phyloP scores from a whole-genome alignment of 805 yeast genomes.

The Saturnispora mendoncae region DNA sequence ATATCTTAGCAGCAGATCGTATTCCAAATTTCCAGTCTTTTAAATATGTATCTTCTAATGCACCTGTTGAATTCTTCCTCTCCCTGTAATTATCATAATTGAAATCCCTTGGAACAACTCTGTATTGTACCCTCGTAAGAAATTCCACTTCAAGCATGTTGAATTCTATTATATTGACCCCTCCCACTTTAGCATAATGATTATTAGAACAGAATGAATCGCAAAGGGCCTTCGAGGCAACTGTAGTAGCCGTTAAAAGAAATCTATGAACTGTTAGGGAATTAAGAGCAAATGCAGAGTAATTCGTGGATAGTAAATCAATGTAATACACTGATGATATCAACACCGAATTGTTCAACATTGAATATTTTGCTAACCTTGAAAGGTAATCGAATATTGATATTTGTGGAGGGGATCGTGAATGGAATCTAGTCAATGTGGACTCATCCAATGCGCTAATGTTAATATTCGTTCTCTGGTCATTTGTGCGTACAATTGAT shows the following conservation, averaged over 20 bases:
- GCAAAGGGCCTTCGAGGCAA: constrained; percentile 84
- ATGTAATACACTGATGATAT: constrained; percentile 82
- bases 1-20: constrained; percentile 30
- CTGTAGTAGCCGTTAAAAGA: constrained; percentile 79
- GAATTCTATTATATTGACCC: constrained; percentile 72
- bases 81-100: constrained; percentile 26
- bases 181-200: constrained; percentile 95
- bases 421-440: constrained; percentile 79
- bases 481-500: constrained; percentile 69
- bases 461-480: constrained; percentile 30
- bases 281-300: constrained; percentile 72
- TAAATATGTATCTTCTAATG: constrained; percentile 16
- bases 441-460: constrained; percentile 27
- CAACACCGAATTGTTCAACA: constrained; percentile 74
- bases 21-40: constrained; percentile 22
- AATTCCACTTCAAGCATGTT: constrained; percentile 87
- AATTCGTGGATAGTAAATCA: constrained; percentile 71
- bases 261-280: constrained; percentile 92
- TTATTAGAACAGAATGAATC: constrained; percentile 90
- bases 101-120: constrained; percentile 52
- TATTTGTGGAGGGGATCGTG: constrained; percentile 85
- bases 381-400: constrained; percentile 69
- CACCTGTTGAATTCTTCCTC: constrained; percentile 22
- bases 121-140: constrained; percentile 68
- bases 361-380: constrained; percentile 74